Percentiles rank a stretch among this genome's conserved stretches.
These are phyloP conservation scores for Aspergillus sp. DNA, from an alignment of 2,329 filamentous ascomycete species.

Conservation along the genomic window DNA sequence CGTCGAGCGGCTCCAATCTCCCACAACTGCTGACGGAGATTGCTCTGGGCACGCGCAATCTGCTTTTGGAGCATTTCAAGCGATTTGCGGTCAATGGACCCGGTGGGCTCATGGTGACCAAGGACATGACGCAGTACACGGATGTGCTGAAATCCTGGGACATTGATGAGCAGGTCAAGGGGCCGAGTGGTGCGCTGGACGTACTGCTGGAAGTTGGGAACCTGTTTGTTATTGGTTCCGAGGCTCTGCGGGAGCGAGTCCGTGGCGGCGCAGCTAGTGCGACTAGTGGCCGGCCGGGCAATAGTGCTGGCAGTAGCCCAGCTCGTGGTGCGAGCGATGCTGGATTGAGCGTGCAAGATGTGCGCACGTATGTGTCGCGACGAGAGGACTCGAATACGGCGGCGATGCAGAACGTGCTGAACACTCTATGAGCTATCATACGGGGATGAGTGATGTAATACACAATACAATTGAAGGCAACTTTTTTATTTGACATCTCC, in stretches of 20 bases:
- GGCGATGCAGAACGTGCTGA: conserved; percentile 80
- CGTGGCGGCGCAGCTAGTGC: conserved; percentile 55
- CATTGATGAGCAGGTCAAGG: conserved; percentile 60
- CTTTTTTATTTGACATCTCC: too few relatives aligned
- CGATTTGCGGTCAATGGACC: conserved; percentile 91
- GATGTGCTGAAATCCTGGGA: conserved; percentile 82
- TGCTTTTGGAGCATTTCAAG: conserved; percentile 90
- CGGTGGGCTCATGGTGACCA: conserved; percentile 90
- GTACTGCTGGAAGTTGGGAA: conserved; percentile 90
- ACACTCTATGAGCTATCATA: conserved; percentile 52
- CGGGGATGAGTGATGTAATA: not conserved
- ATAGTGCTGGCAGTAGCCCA: conserved; percentile 34
- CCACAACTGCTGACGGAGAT: conserved; percentile 81
- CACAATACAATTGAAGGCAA: too few relatives aligned
- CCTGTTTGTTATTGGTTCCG: conserved; percentile 87
- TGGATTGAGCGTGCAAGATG: conserved; percentile 44
- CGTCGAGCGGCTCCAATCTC: conserved; percentile 68
- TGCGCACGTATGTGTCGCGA: conserved; percentile 80
- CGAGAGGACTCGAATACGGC: conserved; percentile 79
- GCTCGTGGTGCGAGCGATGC: conserved; percentile 53
- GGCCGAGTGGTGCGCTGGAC: conserved; percentile 64
- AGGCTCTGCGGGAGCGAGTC: conserved; percentile 70
- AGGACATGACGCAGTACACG: conserved; percentile 92
- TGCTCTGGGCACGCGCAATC: conserved; percentile 70
- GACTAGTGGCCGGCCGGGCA: conserved; percentile 42